A percentile compares a stretch with the other conserved stretches of the same genome.
Evolutionary conservation across 495 filamentous ascomycete genomes (phyloP).

Genomic region (Tuber microsphaerosporum): DNA sequence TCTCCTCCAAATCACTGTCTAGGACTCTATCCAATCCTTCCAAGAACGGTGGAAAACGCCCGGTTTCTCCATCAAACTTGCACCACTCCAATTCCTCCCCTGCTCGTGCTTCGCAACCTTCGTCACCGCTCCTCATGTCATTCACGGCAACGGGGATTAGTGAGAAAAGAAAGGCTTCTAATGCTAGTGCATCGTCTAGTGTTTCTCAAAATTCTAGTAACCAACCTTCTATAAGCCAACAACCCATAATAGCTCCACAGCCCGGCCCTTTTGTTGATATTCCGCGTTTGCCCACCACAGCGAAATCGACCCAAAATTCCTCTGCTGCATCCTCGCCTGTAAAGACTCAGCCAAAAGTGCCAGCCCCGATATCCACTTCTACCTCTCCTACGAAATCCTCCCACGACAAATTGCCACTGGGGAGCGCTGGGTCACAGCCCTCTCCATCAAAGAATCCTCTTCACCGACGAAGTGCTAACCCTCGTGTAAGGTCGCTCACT

Average conservation of each 20-base stretch:
- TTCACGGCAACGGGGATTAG: constrained; percentile 56
- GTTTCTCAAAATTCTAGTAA: constrained; percentile 53
- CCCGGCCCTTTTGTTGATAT: constrained; percentile 68
- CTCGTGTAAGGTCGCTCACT: constrained; percentile 78
- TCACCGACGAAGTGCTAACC: constrained; percentile 43
- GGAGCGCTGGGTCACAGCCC: constrained; percentile 28
- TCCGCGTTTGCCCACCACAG: constrained; percentile 52
- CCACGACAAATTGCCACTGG: constrained; percentile 28
- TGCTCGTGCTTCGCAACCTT: constrained; percentile 80
- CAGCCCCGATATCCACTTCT: constrained; percentile 32
- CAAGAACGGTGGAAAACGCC: constrained; percentile 62
- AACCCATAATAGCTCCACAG: constrained; percentile 58
- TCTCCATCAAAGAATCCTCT: constrained; percentile 50
- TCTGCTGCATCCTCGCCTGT: constrained; percentile 69
- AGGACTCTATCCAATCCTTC: constrained; percentile 64
- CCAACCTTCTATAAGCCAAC: constrained; percentile 45
- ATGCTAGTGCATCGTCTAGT: constrained; percentile 67
- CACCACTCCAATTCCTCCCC: constrained; percentile 74
- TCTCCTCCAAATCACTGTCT: constrained; percentile 69
- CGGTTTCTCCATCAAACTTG: constrained; percentile 75
- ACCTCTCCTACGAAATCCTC: constrained; percentile 39
- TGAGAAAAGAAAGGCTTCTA: constrained; percentile 55
- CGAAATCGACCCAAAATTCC: constrained; percentile 44
- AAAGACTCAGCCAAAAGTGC: constrained; percentile 50
- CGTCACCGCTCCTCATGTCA: constrained; percentile 84